phyloP scores from a whole-genome alignment of 2,329 filamentous ascomycete species.

The Phoma herbarum region DNA sequence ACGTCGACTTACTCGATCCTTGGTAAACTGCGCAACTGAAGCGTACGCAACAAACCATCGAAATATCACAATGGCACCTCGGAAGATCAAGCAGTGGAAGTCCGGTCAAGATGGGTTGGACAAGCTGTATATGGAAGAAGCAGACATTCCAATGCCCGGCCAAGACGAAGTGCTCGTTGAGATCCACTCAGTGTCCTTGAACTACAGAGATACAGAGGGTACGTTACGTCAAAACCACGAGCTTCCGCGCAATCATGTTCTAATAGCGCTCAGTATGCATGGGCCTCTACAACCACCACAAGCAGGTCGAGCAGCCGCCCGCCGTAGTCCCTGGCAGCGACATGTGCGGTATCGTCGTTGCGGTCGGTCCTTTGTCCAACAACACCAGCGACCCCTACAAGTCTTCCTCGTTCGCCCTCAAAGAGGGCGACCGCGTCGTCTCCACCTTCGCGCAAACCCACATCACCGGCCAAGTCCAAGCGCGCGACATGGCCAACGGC shows the following conservation, averaged over 20 bases:
- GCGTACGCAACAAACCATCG: slow-evolving; percentile 16
- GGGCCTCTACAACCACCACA: slow-evolving; percentile 73
- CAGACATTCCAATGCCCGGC: slow-evolving; percentile 45
- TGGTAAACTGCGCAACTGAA: slow-evolving; percentile 15
- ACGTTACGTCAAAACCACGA: slow-evolving; percentile 18
- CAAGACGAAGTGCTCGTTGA: slow-evolving; percentile 61
- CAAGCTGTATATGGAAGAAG: slow-evolving; percentile 49
- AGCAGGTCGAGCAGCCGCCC: slow-evolving; percentile 55
- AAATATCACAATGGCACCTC: slow-evolving; percentile 32
- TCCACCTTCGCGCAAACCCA: slow-evolving; percentile 68
- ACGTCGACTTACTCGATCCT: slow-evolving; percentile 20
- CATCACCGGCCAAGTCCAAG: slow-evolving; percentile 67
- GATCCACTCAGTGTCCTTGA: slow-evolving; percentile 62
- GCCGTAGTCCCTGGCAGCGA: slow-evolving; percentile 72
- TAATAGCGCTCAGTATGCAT: slow-evolving; percentile 61
- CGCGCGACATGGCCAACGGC: slow-evolving; percentile 63
- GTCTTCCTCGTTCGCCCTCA: slow-evolving; percentile 44
- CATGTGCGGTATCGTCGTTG: slow-evolving; percentile 70
- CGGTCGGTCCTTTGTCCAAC: slow-evolving; percentile 55
- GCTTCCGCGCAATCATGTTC: background rate
- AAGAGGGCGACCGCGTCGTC: slow-evolving; percentile 69
- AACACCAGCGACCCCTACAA: slow-evolving; percentile 57
- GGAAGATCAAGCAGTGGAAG: slow-evolving; percentile 53
- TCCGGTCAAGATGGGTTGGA: slow-evolving; percentile 56
- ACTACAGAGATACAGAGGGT: slow-evolving; percentile 63